Evolutionary conservation across 129 eudicot species (phyloP), one percentile per base, ranked within the genome.

Genomic region (Lactuca saligna): DNA sequence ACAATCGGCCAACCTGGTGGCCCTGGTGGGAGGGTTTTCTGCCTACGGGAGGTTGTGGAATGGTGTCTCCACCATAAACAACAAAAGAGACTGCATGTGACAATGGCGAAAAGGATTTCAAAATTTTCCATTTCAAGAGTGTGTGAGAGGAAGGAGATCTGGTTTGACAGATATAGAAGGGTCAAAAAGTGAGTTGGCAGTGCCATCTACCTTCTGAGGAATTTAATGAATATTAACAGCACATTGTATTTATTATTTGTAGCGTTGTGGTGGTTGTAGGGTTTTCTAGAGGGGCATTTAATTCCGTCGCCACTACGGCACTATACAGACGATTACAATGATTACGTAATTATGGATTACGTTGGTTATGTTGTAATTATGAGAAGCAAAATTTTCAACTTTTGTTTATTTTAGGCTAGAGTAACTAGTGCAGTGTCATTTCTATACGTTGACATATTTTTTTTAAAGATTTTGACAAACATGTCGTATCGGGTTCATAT

Each of bases 1-100:
- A 93, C 83, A 9, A 93, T 57, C 57, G 98, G 98, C 98, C 98
- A 93, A 2, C 98, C 96, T 7, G 92, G 98, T 17, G 97, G 96
- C 25, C 96, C 97, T 13, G 97, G 95, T 7, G 98, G 98, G 42
- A 93, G 90, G 68, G 79, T 89, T 53, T 57, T 78, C 14, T 34
- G n/a, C 14, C 51, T 71, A 1, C 79, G 72, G 32, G 73, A 67
- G 57, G 77, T 60, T 41, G 25, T 57, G 35, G 87, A 82, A 55
- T 82, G 75, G 50, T 65, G 68, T 4, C 70, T 76, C 90, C 92
- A 93, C 98, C 97, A 87, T 0, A 82, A 54, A 31, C 46, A 37
- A 62, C 85, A 84, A 69, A 85, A 75, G 60, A 84, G 54, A 55
- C 29, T 25, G 29, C 76, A 76, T 33, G 84, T 78, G 56, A 68